Evolutionary conservation across 305 asterid species (phyloP).

Genomic region (Rubia peregrina): DNA sequence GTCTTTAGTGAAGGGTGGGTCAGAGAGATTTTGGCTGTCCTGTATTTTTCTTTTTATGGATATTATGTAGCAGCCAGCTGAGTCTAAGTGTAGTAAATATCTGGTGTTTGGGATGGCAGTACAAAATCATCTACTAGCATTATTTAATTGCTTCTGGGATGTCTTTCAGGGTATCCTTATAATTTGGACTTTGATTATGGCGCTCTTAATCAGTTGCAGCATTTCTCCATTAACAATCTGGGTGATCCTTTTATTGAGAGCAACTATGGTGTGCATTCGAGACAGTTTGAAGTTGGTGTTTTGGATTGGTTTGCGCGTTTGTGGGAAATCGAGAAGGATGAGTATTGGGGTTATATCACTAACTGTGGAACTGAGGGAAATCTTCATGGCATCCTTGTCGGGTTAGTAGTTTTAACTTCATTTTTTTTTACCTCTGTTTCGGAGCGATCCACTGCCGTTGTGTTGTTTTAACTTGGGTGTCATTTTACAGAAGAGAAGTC

Average conservation of each 20-base stretch:
- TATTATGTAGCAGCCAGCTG: background rate
- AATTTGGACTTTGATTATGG: slow-evolving; percentile 94
- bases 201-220: slow-evolving; percentile 87
- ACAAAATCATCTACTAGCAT: background rate
- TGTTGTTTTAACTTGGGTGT: slow-evolving; percentile 16
- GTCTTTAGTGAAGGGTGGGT: background rate
- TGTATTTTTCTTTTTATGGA: background rate
- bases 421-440: slow-evolving; percentile 11
- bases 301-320: slow-evolving; percentile 91
- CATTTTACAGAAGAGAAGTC: slow-evolving; percentile 71
- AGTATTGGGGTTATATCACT: slow-evolving; percentile 96
- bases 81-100: background rate
- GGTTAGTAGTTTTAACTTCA: slow-evolving; percentile 38
- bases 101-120: background rate
- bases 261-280: slow-evolving; percentile 89
- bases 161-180: slow-evolving; percentile 74
- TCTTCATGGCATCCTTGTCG: slow-evolving; percentile 90
- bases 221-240: slow-evolving; percentile 83
- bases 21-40: background rate
- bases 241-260: slow-evolving; percentile 95
- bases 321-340: slow-evolving; percentile 83
- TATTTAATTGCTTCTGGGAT: slow-evolving; percentile 7
- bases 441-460: background rate
- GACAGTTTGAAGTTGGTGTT: slow-evolving; percentile 92
- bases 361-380: slow-evolving; percentile 98